phyloP scores from a whole-genome alignment of 208 protist species.

The Leishmania lainsoni region DNA sequence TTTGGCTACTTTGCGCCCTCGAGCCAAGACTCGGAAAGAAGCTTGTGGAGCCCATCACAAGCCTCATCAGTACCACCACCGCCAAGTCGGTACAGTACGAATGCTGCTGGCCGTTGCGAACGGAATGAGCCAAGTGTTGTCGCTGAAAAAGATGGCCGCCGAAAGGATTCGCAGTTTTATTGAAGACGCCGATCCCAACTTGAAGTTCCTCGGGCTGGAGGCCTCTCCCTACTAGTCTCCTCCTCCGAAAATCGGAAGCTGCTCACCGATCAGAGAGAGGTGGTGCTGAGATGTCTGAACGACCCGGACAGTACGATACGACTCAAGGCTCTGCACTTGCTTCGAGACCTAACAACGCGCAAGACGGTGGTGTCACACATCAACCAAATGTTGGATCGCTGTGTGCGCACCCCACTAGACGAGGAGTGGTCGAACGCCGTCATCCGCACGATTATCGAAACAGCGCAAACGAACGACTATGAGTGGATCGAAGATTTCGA shows the following conservation, averaged over 20 bases:
- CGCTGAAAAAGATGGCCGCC: constrained; percentile 91
- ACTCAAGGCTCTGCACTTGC: constrained; percentile 91
- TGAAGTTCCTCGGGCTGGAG: constrained; percentile 98
- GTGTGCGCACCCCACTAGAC: constrained; percentile 66
- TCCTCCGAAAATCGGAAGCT: constrained; percentile 89
- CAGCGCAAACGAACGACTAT: constrained; percentile 86
- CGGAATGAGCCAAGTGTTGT: constrained; percentile 79
- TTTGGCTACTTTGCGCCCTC: constrained; percentile 95
- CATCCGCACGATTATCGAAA: constrained; percentile 86
- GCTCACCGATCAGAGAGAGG: constrained; percentile 90
- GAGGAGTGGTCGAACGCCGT: constrained; percentile 93
- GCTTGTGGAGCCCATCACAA: constrained; percentile 96
- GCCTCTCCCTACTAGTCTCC: constrained; percentile 92
- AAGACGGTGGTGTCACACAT: constrained; percentile 92
- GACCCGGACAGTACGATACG: constrained; percentile 97
- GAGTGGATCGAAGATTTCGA: constrained; percentile 96
- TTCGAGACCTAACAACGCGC: constrained; percentile 91
- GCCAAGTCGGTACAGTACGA: constrained; percentile 98
- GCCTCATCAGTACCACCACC: constrained; percentile 95
- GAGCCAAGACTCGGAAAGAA: constrained; percentile 98
- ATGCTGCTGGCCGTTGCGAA: constrained; percentile 95
- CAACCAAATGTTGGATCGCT: constrained; percentile 70
- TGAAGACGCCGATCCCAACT: constrained; percentile 97
- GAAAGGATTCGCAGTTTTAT: constrained; percentile 95
- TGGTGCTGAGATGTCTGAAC: constrained; percentile 93